Percentiles rank a stretch among this genome's conserved stretches.
phyloP scores from a whole-genome alignment of 805 yeast genomes.

The Teunomyces stri region DNA sequence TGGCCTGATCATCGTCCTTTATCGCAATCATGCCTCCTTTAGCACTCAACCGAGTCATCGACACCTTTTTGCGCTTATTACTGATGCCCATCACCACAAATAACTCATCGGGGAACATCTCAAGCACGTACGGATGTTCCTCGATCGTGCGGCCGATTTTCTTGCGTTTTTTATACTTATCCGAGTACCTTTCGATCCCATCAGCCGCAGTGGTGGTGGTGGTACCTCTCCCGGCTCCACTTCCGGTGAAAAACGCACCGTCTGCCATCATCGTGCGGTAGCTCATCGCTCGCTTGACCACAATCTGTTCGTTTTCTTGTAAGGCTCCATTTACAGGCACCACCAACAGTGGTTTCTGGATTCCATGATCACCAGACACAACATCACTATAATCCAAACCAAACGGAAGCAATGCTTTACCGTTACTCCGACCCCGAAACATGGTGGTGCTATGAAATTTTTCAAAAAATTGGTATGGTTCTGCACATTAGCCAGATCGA shows the following conservation, averaged over 20 bases:
- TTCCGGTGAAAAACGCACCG: constrained; percentile 68
- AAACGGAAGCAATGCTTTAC: constrained; percentile 57
- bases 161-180: constrained; percentile 68
- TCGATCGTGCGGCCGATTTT: constrained; percentile 69
- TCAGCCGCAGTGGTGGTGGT: constrained; percentile 37
- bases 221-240: constrained; percentile 7
- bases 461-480: background rate
- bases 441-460: background rate
- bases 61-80: constrained; percentile 51
- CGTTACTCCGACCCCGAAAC: constrained; percentile 48
- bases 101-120: constrained; percentile 76
- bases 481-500: too few relatives aligned
- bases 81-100: constrained; percentile 66
- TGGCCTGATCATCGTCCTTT: constrained; percentile 33
- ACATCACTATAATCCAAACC: constrained; percentile 70
- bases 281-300: constrained; percentile 55
- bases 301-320: constrained; percentile 46
- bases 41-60: constrained; percentile 36
- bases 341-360: constrained; percentile 44
- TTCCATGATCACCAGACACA: constrained; percentile 26
- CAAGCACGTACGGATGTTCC: constrained; percentile 71
- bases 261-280: constrained; percentile 54
- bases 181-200: constrained; percentile 80
- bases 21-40: constrained; percentile 34
- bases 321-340: constrained; percentile 67